These are phyloP conservation scores for Cladosporium sp. DNA, from an alignment of 2,329 filamentous ascomycete genomes.

Conservation along the genomic window DNA sequence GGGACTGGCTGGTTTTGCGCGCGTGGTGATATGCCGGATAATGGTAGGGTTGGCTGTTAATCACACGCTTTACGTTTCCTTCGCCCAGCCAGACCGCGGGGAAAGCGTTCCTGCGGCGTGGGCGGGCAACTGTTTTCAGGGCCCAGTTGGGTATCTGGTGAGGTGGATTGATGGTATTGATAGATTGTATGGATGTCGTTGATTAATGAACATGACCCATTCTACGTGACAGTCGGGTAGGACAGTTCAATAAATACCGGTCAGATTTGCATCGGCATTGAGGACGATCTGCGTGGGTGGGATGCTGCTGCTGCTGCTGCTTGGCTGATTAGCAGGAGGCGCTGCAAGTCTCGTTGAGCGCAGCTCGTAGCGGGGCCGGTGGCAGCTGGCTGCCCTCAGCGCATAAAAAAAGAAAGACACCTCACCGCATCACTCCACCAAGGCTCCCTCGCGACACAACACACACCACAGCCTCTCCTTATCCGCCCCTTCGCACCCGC, in stretches of 20 bases:
- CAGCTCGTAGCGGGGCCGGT: constrained; percentile 9
- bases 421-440: constrained; percentile 9
- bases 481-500: neutral
- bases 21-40: neutral
- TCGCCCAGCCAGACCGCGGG: neutral
- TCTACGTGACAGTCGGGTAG: neutral
- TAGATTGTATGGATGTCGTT: neutral
- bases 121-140: neutral
- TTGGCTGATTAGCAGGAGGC: constrained; percentile 6
- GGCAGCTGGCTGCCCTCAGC: constrained; percentile 9
- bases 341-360: constrained; percentile 5
- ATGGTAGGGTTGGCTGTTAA: constrained; percentile 2
- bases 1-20: neutral
- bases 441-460: neutral
- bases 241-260: too few relatives aligned
- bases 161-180: neutral
- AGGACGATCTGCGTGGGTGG: neutral
- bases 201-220: neutral
- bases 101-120: neutral
- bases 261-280: too few relatives aligned
- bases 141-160: neutral
- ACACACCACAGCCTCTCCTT: neutral
- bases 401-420: constrained; percentile 12
- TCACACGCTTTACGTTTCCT: constrained; percentile 10
- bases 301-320: neutral